A percentile compares a stretch with the other conserved stretches of the same genome.
Evolutionary conservation across 345 rosid genomes (phyloP).

Genomic region (Combretum micranthum): DNA sequence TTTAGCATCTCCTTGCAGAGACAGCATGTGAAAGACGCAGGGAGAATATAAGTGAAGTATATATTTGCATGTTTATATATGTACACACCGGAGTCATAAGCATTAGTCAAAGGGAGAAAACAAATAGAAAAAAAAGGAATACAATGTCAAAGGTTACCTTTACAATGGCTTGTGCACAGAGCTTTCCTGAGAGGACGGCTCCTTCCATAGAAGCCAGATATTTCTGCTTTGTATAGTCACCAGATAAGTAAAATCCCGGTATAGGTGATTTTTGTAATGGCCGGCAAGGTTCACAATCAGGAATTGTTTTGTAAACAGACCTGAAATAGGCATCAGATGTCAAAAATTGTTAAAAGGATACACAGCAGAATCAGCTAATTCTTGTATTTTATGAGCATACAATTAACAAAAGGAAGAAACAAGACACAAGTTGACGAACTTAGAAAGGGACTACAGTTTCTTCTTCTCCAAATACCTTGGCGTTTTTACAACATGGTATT

Average conservation of each 20-base stretch:
- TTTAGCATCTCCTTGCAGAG: no score
- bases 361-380: background rate
- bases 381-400: no score
- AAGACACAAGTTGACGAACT: background rate
- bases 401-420: background rate
- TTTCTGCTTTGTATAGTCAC: slow-evolving; percentile 94
- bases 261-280: slow-evolving; percentile 89
- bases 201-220: slow-evolving; percentile 99
- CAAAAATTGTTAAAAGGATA: background rate
- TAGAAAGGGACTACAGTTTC: no score
- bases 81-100: background rate
- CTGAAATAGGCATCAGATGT: slow-evolving; percentile 29
- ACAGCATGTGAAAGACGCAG: no score
- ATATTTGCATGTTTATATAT: no score
- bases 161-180: slow-evolving; percentile 74
- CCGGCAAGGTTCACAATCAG: slow-evolving; percentile 86
- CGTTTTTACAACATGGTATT: slow-evolving; percentile 87
- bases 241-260: slow-evolving; percentile 82
- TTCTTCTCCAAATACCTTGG: no score
- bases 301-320: slow-evolving; percentile 88
- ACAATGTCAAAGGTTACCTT: slow-evolving; percentile 35
- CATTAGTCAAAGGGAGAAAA: background rate
- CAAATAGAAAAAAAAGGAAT: background rate
- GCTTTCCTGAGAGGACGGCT: slow-evolving; percentile 89
- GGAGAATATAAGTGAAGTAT: no score